Conservation (phyloP, 352 stramenopile genomes). For the Globisporangium polare region DNA sequence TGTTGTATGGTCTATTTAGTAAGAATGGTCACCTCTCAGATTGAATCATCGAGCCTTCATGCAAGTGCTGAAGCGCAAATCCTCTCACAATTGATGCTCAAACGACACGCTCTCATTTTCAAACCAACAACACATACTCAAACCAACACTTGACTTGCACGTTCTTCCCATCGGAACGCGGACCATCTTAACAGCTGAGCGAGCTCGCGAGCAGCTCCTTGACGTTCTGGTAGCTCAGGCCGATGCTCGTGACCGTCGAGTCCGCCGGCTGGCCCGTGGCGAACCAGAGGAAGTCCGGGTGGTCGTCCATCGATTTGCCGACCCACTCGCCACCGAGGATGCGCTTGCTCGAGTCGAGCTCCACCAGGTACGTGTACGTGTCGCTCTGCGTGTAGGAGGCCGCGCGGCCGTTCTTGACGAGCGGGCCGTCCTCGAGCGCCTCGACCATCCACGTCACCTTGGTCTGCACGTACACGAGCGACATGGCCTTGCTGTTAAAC, state of each 20-base stretch:
- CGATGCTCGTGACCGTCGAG: slow-evolving; percentile 10
- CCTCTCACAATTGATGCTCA: too few relatives aligned
- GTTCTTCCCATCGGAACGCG: neutral
- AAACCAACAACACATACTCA: too few relatives aligned
- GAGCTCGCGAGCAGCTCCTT: slow-evolving; percentile 4
- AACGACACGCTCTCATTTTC: too few relatives aligned
- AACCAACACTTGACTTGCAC: neutral
- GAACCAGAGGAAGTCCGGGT: slow-evolving; percentile 18
- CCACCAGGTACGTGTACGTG: slow-evolving; percentile 17
- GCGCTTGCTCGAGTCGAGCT: slow-evolving; percentile 14
- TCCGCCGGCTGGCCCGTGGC: slow-evolving; percentile 2
- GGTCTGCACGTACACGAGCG: slow-evolving; percentile 40
- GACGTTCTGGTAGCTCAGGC: slow-evolving; percentile 14
- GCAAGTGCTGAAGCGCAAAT: too few relatives aligned
- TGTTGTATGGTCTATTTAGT: too few relatives aligned
- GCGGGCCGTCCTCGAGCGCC: slow-evolving; percentile 9
- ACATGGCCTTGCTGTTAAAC: slow-evolving; percentile 41
- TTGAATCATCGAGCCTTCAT: too few relatives aligned
- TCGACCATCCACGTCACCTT: slow-evolving; percentile 41
- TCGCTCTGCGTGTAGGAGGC: slow-evolving; percentile 6
- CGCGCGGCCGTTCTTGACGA: slow-evolving; percentile 10
- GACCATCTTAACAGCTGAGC: slow-evolving; percentile 13
- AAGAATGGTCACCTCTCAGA: too few relatives aligned
- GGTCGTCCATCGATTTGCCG: slow-evolving; percentile 10
- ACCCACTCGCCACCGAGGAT: slow-evolving; percentile 21